A percentile compares a stretch with the other conserved stretches of the same genome.
phyloP scores from a whole-genome alignment of 192 early-diverging fungal genomes.

The Borealophlyctis nickersoniae region DNA sequence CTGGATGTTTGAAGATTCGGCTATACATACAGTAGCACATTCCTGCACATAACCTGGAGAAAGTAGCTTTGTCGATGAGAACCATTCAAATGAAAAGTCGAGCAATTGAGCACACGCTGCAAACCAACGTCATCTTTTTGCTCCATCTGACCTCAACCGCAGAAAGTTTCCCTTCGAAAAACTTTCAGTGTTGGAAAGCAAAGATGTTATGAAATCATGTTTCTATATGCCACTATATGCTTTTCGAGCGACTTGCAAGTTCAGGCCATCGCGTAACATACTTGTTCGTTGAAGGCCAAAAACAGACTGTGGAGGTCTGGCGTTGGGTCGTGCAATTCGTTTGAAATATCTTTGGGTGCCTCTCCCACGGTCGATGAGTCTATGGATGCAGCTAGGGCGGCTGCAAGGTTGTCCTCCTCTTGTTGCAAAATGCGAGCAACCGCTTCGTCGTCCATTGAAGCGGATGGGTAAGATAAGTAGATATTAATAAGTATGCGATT shows the following conservation, averaged over 20 bases:
- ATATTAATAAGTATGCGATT: no score
- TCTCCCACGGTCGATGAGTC: not conserved
- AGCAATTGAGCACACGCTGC: no score
- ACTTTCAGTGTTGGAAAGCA: no score
- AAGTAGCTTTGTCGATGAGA: not conserved
- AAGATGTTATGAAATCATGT: no score
- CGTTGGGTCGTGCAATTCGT: slow-evolving; percentile 25
- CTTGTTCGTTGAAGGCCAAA: slow-evolving; percentile 45
- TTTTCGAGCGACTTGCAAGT: no score
- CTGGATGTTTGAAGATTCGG: not conserved
- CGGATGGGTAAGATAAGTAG: no score
- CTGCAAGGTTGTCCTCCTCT: slow-evolving; percentile 15
- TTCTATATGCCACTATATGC: no score
- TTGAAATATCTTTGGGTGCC: slow-evolving; percentile 1
- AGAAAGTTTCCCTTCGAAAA: slow-evolving; percentile 50
- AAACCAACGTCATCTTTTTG: slow-evolving; percentile 43
- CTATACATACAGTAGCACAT: slow-evolving; percentile 43
- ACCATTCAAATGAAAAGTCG: not conserved
- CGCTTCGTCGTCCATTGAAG: slow-evolving; percentile 3
- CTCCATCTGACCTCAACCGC: slow-evolving; percentile 60
- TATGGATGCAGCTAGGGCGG: not conserved
- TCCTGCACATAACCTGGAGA: slow-evolving; percentile 51
- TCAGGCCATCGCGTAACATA: no score
- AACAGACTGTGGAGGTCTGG: slow-evolving; percentile 56
- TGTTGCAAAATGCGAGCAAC: slow-evolving; percentile 11